These are phyloP conservation scores for Wickerhamomyces alni DNA, from an alignment of 805 yeast genomes.

Conservation along the genomic window DNA sequence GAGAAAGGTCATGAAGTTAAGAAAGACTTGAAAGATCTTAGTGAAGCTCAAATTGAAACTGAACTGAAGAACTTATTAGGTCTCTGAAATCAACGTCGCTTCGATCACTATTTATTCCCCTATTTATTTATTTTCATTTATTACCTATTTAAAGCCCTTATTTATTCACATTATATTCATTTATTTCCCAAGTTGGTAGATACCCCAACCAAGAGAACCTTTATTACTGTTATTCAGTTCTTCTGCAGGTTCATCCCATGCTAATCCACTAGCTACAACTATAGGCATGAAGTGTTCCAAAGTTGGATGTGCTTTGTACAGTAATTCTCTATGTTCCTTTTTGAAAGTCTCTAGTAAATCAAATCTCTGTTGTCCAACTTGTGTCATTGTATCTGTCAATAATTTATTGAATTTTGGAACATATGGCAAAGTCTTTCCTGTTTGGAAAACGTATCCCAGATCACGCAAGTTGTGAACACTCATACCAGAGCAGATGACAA, in stretches of 20 bases:
- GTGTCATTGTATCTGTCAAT: conserved; percentile 33
- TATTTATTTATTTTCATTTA: conserved; percentile 3
- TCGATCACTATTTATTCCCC: conserved; percentile 4
- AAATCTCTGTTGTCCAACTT: conserved; percentile 28
- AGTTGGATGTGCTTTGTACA: conserved; percentile 64
- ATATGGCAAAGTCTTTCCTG: conserved; percentile 36
- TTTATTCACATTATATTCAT: neutral
- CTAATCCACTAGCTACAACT: conserved; percentile 53
- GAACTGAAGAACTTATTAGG: conserved; percentile 18
- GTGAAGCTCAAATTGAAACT: conserved; percentile 16
- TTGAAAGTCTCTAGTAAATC: conserved; percentile 32
- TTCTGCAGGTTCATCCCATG: conserved; percentile 32
- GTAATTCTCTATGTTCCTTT: conserved; percentile 25
- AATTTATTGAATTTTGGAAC: conserved; percentile 44
- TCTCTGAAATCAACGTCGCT: neutral
- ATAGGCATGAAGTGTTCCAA: conserved; percentile 69
- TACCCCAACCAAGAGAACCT: conserved; percentile 64
- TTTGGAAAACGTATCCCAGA: conserved; percentile 27
- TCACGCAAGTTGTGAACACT: conserved; percentile 72
- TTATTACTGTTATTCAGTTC: conserved; percentile 40
- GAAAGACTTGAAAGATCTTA: conserved; percentile 31
- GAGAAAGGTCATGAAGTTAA: conserved; percentile 34
- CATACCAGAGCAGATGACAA: conserved; percentile 69
- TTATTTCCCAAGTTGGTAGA: conserved; percentile 42
- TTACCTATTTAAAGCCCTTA: neutral